These are phyloP conservation scores for Cicer yamashitae DNA, from an alignment of 306 rosid genomes.

Conservation along the genomic window DNA sequence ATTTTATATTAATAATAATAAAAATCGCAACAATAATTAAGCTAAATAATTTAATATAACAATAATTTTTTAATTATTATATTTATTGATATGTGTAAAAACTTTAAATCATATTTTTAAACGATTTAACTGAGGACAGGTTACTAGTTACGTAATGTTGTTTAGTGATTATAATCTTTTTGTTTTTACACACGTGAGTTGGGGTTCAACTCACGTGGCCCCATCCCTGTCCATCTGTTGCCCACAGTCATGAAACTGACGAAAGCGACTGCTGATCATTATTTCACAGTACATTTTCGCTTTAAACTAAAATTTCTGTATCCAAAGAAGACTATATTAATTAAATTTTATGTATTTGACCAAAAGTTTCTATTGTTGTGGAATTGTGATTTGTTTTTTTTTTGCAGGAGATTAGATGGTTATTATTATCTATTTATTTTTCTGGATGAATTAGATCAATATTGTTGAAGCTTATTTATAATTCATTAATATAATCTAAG, in stretches of 20 bases:
- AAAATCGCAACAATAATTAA: too few species aligned
- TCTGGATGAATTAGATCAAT: too few species aligned
- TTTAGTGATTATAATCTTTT: neutral
- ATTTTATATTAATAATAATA: too few species aligned
- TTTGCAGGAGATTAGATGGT: too few species aligned
- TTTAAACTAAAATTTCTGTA: neutral
- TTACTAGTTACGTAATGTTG: conserved; percentile 17
- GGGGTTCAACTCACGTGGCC: conserved; percentile 61
- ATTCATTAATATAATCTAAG: too few species aligned
- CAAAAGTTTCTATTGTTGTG: neutral
- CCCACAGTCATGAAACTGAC: conserved; percentile 37
- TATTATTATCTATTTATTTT: too few species aligned
- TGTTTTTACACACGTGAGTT: conserved; percentile 60
- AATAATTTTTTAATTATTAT: too few species aligned
- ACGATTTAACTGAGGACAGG: neutral
- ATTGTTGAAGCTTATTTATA: too few species aligned
- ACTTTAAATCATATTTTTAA: too few species aligned
- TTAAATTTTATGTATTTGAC: neutral
- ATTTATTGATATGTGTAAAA: too few species aligned
- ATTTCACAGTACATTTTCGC: conserved; percentile 42
- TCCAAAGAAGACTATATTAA: neutral
- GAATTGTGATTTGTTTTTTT: neutral
- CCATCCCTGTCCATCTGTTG: conserved; percentile 43
- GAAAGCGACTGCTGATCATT: conserved; percentile 49
- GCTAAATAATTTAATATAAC: too few species aligned